Conservation (phyloP, 306 rosid genomes). For the Glycine tomentella region DNA sequence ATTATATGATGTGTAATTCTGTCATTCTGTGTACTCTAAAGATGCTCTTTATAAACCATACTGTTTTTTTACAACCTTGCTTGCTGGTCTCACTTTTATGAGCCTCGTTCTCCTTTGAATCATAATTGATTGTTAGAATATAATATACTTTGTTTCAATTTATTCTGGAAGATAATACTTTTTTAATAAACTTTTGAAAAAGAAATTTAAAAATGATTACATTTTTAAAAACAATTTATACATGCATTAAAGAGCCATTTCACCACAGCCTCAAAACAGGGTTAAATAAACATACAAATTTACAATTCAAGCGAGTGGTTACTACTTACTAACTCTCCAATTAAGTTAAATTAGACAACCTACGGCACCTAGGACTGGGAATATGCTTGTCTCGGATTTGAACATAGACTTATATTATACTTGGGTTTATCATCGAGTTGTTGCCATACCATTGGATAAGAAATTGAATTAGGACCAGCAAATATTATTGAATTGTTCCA, state of each 20-base stretch:
- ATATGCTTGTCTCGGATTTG: too few relatives aligned
- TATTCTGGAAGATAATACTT: not conserved
- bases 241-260: not conserved
- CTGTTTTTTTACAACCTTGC: slow-evolving; percentile 22
- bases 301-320: slow-evolving; percentile 6
- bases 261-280: not conserved
- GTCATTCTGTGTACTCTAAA: slow-evolving; percentile 38
- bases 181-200: not conserved
- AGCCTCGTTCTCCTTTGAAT: slow-evolving; percentile 9
- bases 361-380: slow-evolving; percentile 1
- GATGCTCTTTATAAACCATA: slow-evolving; percentile 29
- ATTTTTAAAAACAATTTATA: not conserved
- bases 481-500: slow-evolving; percentile 15
- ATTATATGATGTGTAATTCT: not conserved
- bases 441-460: not conserved
- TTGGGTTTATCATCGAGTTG: not conserved
- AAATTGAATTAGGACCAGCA: not conserved
- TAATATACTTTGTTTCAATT: not conserved
- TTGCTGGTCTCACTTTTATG: slow-evolving; percentile 6
- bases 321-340: slow-evolving; percentile 9
- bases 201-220: not conserved
- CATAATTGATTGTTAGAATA: not conserved
- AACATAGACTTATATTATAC: too few relatives aligned
- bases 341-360: slow-evolving; percentile 25
- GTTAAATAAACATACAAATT: not conserved